Evolutionary conservation across 2,329 filamentous ascomycete species (phyloP), one percentile per base, ranked within the genome.

Genomic region (Zarea fungicola): DNA sequence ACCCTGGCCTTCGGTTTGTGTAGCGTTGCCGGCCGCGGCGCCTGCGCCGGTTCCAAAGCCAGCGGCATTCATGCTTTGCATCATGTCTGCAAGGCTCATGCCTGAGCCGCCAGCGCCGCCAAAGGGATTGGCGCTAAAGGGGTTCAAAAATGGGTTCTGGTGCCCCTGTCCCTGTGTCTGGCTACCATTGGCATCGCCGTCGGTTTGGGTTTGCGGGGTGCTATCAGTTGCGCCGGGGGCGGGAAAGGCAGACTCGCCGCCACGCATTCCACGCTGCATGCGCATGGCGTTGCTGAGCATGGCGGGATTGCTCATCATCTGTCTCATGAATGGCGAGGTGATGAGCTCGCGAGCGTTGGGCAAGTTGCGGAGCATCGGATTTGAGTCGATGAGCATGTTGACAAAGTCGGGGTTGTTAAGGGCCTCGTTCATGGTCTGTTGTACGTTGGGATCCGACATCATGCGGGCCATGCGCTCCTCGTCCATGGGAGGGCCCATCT

Each of bases 361-460:
- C 66, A 87, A 80, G 52, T 81, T 78, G 59, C 84, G 80, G 16
- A 90, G 74, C 77, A 89, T 85, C 3, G 93, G 93, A 63, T 96
- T 96, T 62, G 86, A 82, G 59, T 93, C 83, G 59, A 99, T 90
- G 79, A 97, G 88, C 80, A 95, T 89, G 62, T 97, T 89, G 63
- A 97, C 80, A 59, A 99, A 87, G 16, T 84, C 81, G n/a, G 93
- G 92, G 68, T 97, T 97, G 67, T 91, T 88, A 65, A 99, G 85
- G 29, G 91, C 89, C 69, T 96, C 92, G 67, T 93, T 95, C 81
- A 99, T 87, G 48, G 85, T 84, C 56, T 89, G 85, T 55, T 88
- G 82, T 49, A 95, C 84, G 62, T 89, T 85, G 19, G 93, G 93
- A 62, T 97, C 89, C 54, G 87, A 83, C 60, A 99, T 83, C 81